Evolutionary conservation across 2,329 filamentous ascomycete species (phyloP), one percentile per base, ranked within the genome.

Genomic region (Byssoonygena ceratinophila): DNA sequence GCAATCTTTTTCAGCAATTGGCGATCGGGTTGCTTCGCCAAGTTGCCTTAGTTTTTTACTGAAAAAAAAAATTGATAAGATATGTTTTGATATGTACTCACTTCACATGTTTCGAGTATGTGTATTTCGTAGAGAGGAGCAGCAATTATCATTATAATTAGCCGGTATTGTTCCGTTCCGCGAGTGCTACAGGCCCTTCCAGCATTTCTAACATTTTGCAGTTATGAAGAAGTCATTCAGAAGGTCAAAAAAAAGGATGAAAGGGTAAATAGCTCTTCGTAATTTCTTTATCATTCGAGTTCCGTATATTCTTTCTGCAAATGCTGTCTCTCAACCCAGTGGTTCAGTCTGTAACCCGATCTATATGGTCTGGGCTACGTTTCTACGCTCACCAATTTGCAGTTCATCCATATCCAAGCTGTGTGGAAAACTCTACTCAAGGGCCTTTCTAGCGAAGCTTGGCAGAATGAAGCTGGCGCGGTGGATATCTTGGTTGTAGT

Each of bases 401-500:
- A 7, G n/a, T 40, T 23, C 6, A n/a, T n/a, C n/a, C n/a, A 29
- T 5, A 14, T 23, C 14, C 40, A 16, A 44, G 40, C 23, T 5
- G 27, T 18, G 7, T 25, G 25, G 6, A 23, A 8, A 18, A n/a
- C n/a, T 7, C 45, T 54, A 56, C 39, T 54, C 52, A 25, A 56
- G 52, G 14, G 76, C 78, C 79, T 91, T 84, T 70, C 87, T 82
- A 54, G 91, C 91, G 71, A 97, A 98, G 68, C 81, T 96, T 57
- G 92, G 92, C 68, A 98, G 78, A 58, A 97, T 73, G 71, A 97
- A 98, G 70, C 84, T 83, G 57, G 92, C 91, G 77, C 89, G 84
- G 80, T 98, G 92, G 67, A 98, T 91, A 68, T 94, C 87, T 68
- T 87, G 79, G 77, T 89, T 97, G 80, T 98, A 98, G 83, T 98